phyloP scores from a whole-genome alignment of 192 early-diverging fungal genomes.

The Coemansia sp. region DNA sequence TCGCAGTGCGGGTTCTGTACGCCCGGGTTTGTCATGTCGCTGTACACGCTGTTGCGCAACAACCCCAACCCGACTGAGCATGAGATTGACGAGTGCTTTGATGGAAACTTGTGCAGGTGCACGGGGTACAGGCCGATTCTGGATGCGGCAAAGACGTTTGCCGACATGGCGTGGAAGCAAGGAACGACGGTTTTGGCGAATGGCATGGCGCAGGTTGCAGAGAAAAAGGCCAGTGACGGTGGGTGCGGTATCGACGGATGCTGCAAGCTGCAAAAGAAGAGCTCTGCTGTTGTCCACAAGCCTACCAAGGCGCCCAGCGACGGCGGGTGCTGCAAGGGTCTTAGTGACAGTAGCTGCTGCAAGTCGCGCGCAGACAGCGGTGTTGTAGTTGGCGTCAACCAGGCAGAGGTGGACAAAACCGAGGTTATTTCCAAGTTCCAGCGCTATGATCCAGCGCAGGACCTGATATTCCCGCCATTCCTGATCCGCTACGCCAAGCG shows the following conservation, averaged over 20 bases:
- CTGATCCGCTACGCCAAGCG: conserved; percentile 57
- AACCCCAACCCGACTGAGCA: conserved; percentile 63
- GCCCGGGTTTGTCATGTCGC: conserved; percentile 85
- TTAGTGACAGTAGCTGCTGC: not conserved
- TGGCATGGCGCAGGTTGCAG: conserved; percentile 9
- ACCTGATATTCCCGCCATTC: conserved; percentile 66
- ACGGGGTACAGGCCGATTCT: conserved; percentile 87
- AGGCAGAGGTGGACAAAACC: conserved; percentile 32
- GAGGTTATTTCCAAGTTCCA: conserved; percentile 53
- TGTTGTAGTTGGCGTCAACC: not conserved
- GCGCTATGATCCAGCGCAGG: conserved; percentile 60
- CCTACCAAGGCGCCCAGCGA: not conserved
- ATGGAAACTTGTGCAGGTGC: conserved; percentile 89
- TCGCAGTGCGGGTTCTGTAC: conserved; percentile 93
- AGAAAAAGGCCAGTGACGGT: conserved; percentile 24
- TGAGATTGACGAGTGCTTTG: conserved; percentile 81
- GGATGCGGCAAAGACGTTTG: conserved; percentile 74
- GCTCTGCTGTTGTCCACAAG: not conserved
- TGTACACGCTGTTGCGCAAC: conserved; percentile 74
- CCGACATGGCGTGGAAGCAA: conserved; percentile 45
- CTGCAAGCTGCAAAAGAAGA: conserved; percentile 45
- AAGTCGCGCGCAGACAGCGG: not conserved
- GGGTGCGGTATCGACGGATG: conserved; percentile 53
- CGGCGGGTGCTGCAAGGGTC: not conserved
- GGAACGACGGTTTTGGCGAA: conserved; percentile 13